Evolutionary conservation across 106 monocot species (phyloP), one percentile per base, ranked within the genome.

Genomic region (Agapanthus africanus): DNA sequence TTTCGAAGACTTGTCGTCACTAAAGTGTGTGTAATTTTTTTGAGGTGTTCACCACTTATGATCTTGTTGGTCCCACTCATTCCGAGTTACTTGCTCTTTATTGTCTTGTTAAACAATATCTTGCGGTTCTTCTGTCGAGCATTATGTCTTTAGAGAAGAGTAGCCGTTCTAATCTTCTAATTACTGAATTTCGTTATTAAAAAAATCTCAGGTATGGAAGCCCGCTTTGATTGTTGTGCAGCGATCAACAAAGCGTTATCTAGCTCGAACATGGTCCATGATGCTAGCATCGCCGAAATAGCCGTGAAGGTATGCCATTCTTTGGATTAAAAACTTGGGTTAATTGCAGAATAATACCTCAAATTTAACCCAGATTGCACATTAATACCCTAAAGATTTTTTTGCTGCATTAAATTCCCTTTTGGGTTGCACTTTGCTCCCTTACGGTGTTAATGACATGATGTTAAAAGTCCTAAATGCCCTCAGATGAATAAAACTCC

Each of bases 141-240:
- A n/a, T n/a, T n/a, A n/a, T n/a, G n/a, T n/a, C n/a, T n/a, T n/a
- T n/a, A n/a, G n/a, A n/a, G n/a, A n/a, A n/a, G n/a, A n/a, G n/a
- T n/a, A 8, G 57, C 8, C 6, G 7, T 56, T 56, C 23, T 59
- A 4, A 26, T 59, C 2, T 59, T 4, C 57, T 59, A 14, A 59
- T 23, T 23, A 59, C 57, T 38, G 1, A 13, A 30, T 63, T 2
- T 13, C 16, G 25, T 51, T 42, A 5, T 13, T 65, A 10, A 63
- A 37, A 23, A 40, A 47, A 44, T 33, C 19, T 34, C 51, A 97
- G 97, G 97, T 13, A 92, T 97, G 97, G 97, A 97, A 1, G 84
- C 81, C 6, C 79, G 97, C 9, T 76, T 89, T 81, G n/a, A 34
- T 27, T 92, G 97, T 73, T 97, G 97, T 66, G 64, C 65, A 23